Conservation (phyloP, 768 basidiomycete genomes). For the Clavaria fumosa region DNA sequence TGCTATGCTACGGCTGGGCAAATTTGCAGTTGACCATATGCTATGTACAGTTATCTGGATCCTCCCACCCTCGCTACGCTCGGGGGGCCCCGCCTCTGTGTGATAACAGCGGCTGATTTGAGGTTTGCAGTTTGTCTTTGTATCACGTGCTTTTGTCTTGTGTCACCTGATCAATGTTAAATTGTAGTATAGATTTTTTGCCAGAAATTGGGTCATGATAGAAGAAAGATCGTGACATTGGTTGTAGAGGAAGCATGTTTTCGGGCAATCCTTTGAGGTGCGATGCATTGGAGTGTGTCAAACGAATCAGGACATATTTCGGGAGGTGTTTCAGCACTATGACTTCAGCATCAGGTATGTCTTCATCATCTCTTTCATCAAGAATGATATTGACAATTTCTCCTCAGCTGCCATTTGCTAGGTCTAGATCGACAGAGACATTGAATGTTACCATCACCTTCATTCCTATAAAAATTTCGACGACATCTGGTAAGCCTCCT, state of each 20-base stretch:
- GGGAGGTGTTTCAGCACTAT: constrained; percentile 22
- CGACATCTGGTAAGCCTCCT: constrained; percentile 3
- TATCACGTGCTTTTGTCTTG: constrained; percentile 22
- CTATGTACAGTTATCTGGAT: too few species aligned
- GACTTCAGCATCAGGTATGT: constrained; percentile 1
- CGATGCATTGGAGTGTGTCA: constrained; percentile 9
- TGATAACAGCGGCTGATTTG: too few species aligned
- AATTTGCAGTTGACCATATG: too few species aligned
- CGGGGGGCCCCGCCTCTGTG: too few species aligned
- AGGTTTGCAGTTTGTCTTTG: too few species aligned
- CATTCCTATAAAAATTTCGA: constrained; percentile 21
- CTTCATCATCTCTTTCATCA: constrained; percentile 13
- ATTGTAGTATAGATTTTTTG: constrained; percentile 11
- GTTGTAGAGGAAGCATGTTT: constrained; percentile 16
- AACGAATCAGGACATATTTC: constrained; percentile 18
- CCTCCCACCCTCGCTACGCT: too few species aligned
- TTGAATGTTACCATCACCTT: constrained; percentile 25
- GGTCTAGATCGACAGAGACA: constrained; percentile 21
- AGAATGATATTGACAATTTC: constrained; percentile 18
- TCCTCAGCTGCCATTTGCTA: constrained; percentile 27
- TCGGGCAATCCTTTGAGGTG: constrained; percentile 14
- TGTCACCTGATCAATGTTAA: constrained; percentile 11
- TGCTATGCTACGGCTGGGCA: too few species aligned
- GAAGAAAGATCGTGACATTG: too few species aligned
- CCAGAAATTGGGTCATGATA: constrained; percentile 4